A percentile compares a stretch with the other conserved stretches of the same genome.
phyloP scores from a whole-genome alignment of 2,329 filamentous ascomycete genomes.

The Nakataea oryzae region DNA sequence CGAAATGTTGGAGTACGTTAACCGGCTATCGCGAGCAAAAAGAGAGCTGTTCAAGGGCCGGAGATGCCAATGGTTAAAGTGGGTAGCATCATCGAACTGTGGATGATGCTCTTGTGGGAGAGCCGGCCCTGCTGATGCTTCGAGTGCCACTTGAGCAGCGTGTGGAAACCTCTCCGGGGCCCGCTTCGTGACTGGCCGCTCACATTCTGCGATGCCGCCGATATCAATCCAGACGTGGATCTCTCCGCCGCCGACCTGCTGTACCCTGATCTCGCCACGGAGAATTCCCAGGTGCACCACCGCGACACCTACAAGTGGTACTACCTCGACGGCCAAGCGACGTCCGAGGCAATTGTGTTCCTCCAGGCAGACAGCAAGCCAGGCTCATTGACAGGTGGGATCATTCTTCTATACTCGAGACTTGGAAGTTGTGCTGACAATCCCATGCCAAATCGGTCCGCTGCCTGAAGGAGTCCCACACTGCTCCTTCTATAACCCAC shows the following conservation, averaged over 20 bases:
- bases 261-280: neutral
- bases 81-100: neutral
- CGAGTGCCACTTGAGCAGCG: neutral
- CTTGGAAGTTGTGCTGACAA: too few relatives aligned
- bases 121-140: too few relatives aligned
- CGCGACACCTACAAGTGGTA: neutral
- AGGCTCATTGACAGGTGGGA: neutral
- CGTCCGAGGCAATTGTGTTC: neutral
- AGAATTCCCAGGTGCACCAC: neutral
- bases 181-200: neutral
- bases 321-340: neutral
- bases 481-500: neutral
- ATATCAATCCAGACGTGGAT: neutral
- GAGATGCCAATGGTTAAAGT: neutral
- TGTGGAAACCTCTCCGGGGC: neutral
- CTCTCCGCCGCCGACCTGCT: neutral
- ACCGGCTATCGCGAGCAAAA: neutral
- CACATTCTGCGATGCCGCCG: neutral
- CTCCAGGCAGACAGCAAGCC: neutral
- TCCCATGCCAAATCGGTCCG: neutral
- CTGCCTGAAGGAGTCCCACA: neutral
- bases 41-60: neutral
- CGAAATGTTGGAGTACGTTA: neutral
- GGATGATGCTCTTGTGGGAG: too few relatives aligned
- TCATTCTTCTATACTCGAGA: too few relatives aligned